A percentile compares a stretch with the other conserved stretches of the same genome.
Conservation (phyloP, 139 green algal genomes). For the Edaphochlamys debaryana region DNA sequence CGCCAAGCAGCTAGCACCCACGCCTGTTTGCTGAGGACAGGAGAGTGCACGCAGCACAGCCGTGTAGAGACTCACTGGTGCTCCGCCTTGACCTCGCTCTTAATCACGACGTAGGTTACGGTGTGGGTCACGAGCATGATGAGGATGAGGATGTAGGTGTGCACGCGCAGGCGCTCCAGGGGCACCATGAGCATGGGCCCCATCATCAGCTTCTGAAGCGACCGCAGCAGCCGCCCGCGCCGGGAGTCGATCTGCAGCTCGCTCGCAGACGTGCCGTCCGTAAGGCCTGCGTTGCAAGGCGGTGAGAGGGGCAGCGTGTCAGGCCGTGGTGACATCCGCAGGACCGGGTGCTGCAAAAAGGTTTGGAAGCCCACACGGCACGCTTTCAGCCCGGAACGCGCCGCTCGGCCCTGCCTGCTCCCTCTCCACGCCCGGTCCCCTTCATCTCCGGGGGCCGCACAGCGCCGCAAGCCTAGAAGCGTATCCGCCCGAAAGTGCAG, state of each 20-base stretch:
- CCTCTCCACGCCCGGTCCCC: too few species aligned
- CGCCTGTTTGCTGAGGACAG: too few species aligned
- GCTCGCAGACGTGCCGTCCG: neutral
- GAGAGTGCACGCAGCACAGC: too few species aligned
- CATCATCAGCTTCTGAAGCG: slow-evolving; percentile 26
- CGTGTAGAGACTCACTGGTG: slow-evolving; percentile 12
- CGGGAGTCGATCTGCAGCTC: slow-evolving; percentile 18
- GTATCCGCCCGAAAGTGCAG: too few species aligned
- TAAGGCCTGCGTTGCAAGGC: neutral
- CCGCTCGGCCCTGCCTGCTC: too few species aligned
- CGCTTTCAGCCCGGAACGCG: too few species aligned
- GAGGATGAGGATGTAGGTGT: slow-evolving; percentile 1
- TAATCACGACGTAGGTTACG: slow-evolving; percentile 19
- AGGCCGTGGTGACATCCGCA: too few species aligned
- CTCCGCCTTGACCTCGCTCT: neutral
- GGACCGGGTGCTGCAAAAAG: too few species aligned
- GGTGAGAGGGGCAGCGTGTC: neutral
- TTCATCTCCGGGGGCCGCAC: too few species aligned
- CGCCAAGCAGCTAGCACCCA: too few species aligned
- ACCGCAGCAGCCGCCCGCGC: slow-evolving; percentile 8
- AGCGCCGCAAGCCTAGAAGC: too few species aligned
- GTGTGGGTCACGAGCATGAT: slow-evolving; percentile 36
- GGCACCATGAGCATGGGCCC: slow-evolving; percentile 29
- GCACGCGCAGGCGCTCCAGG: slow-evolving; percentile 19
- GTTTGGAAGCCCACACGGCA: too few species aligned